phyloP scores from a whole-genome alignment of 306 rosid genomes.

The Carpinus viminea region DNA sequence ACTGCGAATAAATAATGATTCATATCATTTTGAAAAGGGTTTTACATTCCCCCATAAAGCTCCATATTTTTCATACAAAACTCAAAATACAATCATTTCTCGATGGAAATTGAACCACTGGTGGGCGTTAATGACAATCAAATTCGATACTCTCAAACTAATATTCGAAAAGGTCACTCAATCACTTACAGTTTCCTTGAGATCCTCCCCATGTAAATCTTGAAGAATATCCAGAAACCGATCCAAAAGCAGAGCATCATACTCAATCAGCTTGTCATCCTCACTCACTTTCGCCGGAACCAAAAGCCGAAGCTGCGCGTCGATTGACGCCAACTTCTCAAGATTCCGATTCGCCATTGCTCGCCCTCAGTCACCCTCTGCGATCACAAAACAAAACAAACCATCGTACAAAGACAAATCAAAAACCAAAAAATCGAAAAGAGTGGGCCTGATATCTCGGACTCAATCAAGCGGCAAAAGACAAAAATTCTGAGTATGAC shows the following conservation, averaged over 20 bases:
- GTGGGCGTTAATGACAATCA: conserved; percentile 18
- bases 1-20: background rate
- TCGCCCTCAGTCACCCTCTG: conserved; percentile 34
- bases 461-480: conserved; percentile 32
- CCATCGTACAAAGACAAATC: conserved; percentile 4
- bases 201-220: conserved; percentile 95
- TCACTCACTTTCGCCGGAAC: conserved; percentile 90
- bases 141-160: background rate
- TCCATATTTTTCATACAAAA: conserved; percentile 22
- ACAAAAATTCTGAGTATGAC: conserved; percentile 19
- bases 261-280: conserved; percentile 91
- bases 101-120: conserved; percentile 15
- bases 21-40: background rate
- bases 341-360: conserved; percentile 69
- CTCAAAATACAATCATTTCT: conserved; percentile 8
- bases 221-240: conserved; percentile 99
- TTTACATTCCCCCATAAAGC: conserved; percentile 7
- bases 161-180: conserved; percentile 4
- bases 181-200: conserved; percentile 82
- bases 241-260: conserved; percentile 90
- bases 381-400: conserved; percentile 21
- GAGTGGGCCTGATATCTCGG: conserved; percentile 30
- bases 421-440: conserved; percentile 21
- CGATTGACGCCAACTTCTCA: conserved; percentile 95
- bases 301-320: conserved; percentile 87